These are phyloP conservation scores for Fusarium duplospermum DNA, from an alignment of 2,329 filamentous ascomycete genomes.

Conservation along the genomic window DNA sequence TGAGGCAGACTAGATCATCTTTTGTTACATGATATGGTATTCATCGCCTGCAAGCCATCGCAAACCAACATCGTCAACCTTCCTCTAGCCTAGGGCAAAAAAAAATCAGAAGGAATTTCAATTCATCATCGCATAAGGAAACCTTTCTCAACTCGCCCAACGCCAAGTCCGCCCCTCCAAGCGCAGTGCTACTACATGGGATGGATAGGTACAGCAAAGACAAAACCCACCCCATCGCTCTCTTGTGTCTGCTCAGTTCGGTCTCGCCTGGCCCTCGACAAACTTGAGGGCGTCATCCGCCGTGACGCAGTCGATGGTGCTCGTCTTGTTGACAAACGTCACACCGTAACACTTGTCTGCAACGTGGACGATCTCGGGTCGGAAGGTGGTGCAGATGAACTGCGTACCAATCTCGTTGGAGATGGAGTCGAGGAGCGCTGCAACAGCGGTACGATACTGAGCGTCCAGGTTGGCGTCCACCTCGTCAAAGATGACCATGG, in stretches of 20 bases:
- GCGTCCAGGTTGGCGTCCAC: conserved; percentile 98
- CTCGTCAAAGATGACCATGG: conserved; percentile 99
- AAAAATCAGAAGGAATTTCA: conserved; percentile 25
- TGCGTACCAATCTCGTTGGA: conserved; percentile 75
- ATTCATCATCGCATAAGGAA: conserved; percentile 42
- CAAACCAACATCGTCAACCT: conserved; percentile 24
- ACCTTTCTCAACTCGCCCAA: conserved; percentile 42
- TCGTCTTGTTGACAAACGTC: conserved; percentile 92
- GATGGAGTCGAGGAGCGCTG: conserved; percentile 85
- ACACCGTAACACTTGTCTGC: conserved; percentile 99
- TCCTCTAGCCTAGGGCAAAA: conserved; percentile 22
- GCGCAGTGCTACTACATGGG: conserved; percentile 40
- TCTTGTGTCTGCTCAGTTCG: conserved; percentile 32
- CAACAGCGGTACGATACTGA: conserved; percentile 96
- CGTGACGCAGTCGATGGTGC: conserved; percentile 89
- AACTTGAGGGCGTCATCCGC: conserved; percentile 91
- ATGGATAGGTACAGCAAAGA: conserved; percentile 15
- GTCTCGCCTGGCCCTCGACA: conserved; percentile 81
- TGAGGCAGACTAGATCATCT: conserved; percentile 1
- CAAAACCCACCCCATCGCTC: not conserved
- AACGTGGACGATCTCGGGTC: conserved; percentile 94
- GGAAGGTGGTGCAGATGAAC: conserved; percentile 99
- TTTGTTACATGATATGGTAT: conserved; percentile 29
- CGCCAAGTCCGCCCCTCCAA: conserved; percentile 38
- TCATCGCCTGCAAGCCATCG: conserved; percentile 20